Evolutionary conservation across 2,329 filamentous ascomycete genomes (phyloP), one percentile per base, ranked within the genome.

Genomic region (Epichloe sp.): DNA sequence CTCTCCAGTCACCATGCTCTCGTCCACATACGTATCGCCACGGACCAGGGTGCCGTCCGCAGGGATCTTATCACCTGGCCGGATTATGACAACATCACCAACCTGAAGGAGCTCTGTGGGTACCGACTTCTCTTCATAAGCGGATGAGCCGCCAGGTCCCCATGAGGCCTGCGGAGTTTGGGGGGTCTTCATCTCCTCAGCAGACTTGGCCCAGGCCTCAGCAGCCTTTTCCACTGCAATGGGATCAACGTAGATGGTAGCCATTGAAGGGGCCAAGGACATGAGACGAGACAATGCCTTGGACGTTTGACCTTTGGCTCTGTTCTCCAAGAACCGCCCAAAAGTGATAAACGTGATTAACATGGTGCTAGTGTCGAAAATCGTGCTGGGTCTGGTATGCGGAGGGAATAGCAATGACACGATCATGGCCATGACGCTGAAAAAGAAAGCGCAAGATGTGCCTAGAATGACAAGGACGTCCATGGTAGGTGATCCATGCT

Each of bases 361-460:
- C 93, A 97, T 98, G 21, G 89, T 95, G 68, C 90, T 96, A 1
- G 93, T 98, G 63, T 98, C 93, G 61, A 98, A 98, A 15, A 96
- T 86, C 2, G 89, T 96, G 56, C 81, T 83, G 1, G 93, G 93
- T 46, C 87, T 80, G 2, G 76, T 79, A 63, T 97, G 88, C 6
- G 88, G 86, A 21, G 80, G 72, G n/a, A 79, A 74, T 14, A 86
- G 58, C 19, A 97, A 65, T 0, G 89, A 94, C 15, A 97, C 82
- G 4, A 84, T 50, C 88, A 98, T 96, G 15, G 88, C 80, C 46
- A 87, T 80, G 58, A 89, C 71, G 65, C 91, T 97, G 71, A 96
- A 98, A 68, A 95, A 93, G 72, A 97, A 98, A 19, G 93, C 93
- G 21, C 89, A 85, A 0, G 90, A 95, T 6, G 93, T 98, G 49